Conservation (phyloP, 305 asterid genomes). For the Solanum hybrid region DNA sequence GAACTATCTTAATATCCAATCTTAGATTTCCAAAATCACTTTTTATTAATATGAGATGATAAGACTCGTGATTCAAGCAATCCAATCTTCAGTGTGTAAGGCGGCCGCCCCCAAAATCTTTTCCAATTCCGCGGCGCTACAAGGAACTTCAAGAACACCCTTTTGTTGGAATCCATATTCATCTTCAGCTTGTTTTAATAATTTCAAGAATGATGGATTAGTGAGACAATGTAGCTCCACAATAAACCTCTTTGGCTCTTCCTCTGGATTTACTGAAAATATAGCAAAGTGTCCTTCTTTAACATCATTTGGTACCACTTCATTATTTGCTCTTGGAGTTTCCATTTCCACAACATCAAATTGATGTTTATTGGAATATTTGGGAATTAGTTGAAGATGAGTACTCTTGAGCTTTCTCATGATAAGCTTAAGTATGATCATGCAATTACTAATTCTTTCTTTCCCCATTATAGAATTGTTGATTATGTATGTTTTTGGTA, state of each 20-base stretch:
- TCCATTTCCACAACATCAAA: neutral
- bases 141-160: slow-evolving; percentile 45
- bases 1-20: neutral
- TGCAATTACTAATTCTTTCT: neutral
- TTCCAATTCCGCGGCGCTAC: slow-evolving; percentile 30
- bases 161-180: slow-evolving; percentile 48
- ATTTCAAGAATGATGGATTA: slow-evolving; percentile 38
- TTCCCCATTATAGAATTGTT: neutral
- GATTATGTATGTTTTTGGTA: neutral
- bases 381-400: neutral
- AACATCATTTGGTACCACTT: slow-evolving; percentile 30
- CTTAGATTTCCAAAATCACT: neutral
- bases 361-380: neutral
- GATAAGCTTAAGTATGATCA: neutral
- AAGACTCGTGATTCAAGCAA: neutral
- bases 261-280: slow-evolving; percentile 25
- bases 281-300: slow-evolving; percentile 55
- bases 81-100: neutral
- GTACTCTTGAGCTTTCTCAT: neutral
- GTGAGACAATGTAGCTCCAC: slow-evolving; percentile 32
- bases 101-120: slow-evolving; percentile 13
- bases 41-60: neutral
- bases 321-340: neutral
- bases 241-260: slow-evolving; percentile 35
- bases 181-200: slow-evolving; percentile 49